Conservation (phyloP, 2,329 filamentous ascomycete genomes). For the Penicillium glabrum region DNA sequence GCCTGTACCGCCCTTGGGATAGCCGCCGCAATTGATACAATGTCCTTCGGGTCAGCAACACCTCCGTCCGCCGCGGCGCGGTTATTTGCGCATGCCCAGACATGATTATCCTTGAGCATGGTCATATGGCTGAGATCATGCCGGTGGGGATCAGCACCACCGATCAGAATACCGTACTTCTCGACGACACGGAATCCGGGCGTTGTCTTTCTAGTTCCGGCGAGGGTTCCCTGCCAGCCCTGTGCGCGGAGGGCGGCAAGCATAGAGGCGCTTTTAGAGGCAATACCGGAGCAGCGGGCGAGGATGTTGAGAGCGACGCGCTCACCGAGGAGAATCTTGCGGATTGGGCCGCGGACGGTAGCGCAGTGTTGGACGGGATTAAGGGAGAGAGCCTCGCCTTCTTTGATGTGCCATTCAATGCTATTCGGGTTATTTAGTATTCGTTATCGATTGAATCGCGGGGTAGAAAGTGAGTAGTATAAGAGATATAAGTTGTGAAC, state of each 20-base stretch:
- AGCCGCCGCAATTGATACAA: slow-evolving; percentile 51
- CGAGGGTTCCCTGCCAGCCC: slow-evolving; percentile 81
- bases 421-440: slow-evolving; percentile 29
- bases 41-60: slow-evolving; percentile 10
- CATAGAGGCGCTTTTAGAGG: slow-evolving; percentile 58
- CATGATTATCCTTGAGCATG: slow-evolving; percentile 99
- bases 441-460: background rate
- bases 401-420: slow-evolving; percentile 82
- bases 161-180: slow-evolving; percentile 96
- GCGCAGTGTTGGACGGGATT: slow-evolving; percentile 68
- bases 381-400: slow-evolving; percentile 70
- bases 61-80: slow-evolving; percentile 22
- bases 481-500: slow-evolving; percentile 23
- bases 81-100: slow-evolving; percentile 74
- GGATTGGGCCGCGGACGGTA: slow-evolving; percentile 79
- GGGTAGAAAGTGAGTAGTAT: background rate
- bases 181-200: slow-evolving; percentile 93
- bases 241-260: slow-evolving; percentile 54
- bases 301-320: slow-evolving; percentile 88
- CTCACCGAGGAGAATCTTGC: slow-evolving; percentile 85
- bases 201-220: slow-evolving; percentile 94
- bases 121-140: slow-evolving; percentile 93
- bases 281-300: slow-evolving; percentile 87
- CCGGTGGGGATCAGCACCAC: slow-evolving; percentile 86
- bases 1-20: slow-evolving; percentile 84